Conservation (phyloP, 805 yeast genomes). For the Hanseniaspora hatyaiensis region DNA sequence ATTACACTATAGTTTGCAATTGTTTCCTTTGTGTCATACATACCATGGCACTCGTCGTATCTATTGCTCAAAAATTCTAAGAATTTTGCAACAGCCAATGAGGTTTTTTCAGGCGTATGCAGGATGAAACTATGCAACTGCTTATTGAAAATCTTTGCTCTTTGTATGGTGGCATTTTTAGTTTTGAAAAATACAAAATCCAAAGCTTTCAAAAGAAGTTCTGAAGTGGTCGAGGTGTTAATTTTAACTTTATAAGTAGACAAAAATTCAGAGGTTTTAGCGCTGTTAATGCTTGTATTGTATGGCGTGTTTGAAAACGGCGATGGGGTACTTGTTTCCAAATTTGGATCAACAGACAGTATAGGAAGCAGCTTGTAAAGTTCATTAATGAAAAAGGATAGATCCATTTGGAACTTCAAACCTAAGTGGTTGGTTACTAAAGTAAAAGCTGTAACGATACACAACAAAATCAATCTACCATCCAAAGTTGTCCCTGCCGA, state of each 20-base stretch:
- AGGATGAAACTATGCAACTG: slow-evolving; percentile 54
- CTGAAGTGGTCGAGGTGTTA: slow-evolving; percentile 80
- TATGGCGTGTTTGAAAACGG: slow-evolving; percentile 66
- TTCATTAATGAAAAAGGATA: slow-evolving; percentile 66
- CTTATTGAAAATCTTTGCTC: slow-evolving; percentile 76
- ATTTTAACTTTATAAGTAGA: slow-evolving; percentile 49
- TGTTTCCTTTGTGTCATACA: slow-evolving; percentile 81
- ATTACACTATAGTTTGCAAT: slow-evolving; percentile 69
- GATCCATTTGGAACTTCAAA: slow-evolving; percentile 65
- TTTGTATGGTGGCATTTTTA: slow-evolving; percentile 49
- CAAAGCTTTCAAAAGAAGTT: slow-evolving; percentile 61
- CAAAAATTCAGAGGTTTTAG: slow-evolving; percentile 1
- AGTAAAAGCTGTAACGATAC: slow-evolving; percentile 84
- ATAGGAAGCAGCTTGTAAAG: slow-evolving; percentile 59
- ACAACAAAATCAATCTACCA: slow-evolving; percentile 63
- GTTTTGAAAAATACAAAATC: slow-evolving; percentile 74
- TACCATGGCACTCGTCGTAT: slow-evolving; percentile 59
- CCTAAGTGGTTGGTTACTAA: slow-evolving; percentile 63
- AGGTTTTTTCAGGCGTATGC: slow-evolving; percentile 79
- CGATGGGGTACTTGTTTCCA: slow-evolving; percentile 37
- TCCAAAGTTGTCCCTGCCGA: slow-evolving; percentile 36
- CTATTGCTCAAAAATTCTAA: slow-evolving; percentile 62
- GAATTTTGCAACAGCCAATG: slow-evolving; percentile 65
- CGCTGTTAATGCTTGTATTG: slow-evolving; percentile 27
- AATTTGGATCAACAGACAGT: slow-evolving; percentile 63